Base-by-base conservation (phyloP, 371 early-diverging fungal species). In the Mortierella sp. region DNA sequence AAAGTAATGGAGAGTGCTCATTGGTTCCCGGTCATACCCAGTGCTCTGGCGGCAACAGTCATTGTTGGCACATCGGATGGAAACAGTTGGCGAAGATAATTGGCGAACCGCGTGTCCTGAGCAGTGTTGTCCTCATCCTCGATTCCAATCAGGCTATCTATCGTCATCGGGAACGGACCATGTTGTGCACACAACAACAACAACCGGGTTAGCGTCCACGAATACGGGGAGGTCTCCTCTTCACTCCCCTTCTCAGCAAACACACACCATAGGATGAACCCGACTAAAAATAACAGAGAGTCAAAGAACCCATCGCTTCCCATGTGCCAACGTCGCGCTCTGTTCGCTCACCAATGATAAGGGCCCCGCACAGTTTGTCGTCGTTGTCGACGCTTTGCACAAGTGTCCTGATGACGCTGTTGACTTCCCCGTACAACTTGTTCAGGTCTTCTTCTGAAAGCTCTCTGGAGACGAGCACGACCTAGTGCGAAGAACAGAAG, bases 31-130 rank as follows among this genome's bases (percentile, higher is more conserved):
- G 2, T 49, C 44, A 22, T 60, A 85, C 95, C 94, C 12, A 96
- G 67, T 2, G 94, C 94, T 65, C 89, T 88, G 9, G 95, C 85
- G 13, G 95, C 95, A 40, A 92, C 84, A 6, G 91, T 85, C 83
- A 95, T 93, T 25, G 90, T 89, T 56, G 92, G 90, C 14, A 90
- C 88, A 78, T 95, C 96, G 48, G 93, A 90, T 4, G 95, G 95
- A 37, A 95, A 83, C 40, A 95, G 90, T 52, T 86, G 87, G 25
- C 92, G 86, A 37, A 96, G 81, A 66, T 93, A 95, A 73, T 93
- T 95, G 41, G 94, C 91, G 66, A 93, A 95, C 40, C 94, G 89
- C 2, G 90, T 86, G 25, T 88, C 80, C 70, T 90, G 90, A 31
- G 86, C 89, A 7, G 94, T 88, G 72, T 92, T 94, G 50, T 94